Evolutionary conservation across 257 asterid genomes (phyloP).

Genomic region (Nemophila menziesii): DNA sequence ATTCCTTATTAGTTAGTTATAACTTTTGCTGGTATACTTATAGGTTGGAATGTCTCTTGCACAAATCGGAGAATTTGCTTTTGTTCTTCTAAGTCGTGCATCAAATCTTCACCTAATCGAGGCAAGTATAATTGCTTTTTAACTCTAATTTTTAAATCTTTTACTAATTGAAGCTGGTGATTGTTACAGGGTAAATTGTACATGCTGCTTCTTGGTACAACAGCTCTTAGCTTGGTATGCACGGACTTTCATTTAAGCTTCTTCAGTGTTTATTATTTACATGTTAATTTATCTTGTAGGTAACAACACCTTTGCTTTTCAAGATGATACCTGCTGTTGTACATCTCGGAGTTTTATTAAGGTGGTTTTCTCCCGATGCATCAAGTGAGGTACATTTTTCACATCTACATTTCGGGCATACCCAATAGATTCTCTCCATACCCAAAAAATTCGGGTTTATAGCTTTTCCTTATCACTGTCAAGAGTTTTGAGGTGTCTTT

Average conservation of each 20-base stretch:
- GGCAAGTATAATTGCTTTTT: slow-evolving; percentile 20
- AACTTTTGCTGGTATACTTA: slow-evolving; percentile 9
- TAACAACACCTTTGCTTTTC: slow-evolving; percentile 73
- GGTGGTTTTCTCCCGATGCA: slow-evolving; percentile 62
- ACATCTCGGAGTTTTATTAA: slow-evolving; percentile 60
- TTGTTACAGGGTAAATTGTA: slow-evolving; percentile 56
- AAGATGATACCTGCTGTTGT: slow-evolving; percentile 73
- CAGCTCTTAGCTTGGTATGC: slow-evolving; percentile 77
- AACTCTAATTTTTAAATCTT: slow-evolving; percentile 6
- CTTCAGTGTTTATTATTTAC: not conserved
- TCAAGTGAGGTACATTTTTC: slow-evolving; percentile 37
- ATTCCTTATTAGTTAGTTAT: not conserved
- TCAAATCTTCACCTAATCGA: slow-evolving; percentile 69
- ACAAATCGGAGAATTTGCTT: slow-evolving; percentile 86
- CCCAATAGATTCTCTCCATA: not conserved
- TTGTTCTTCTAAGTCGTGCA: slow-evolving; percentile 77
- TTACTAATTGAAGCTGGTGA: slow-evolving; percentile 14
- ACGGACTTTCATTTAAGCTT: slow-evolving; percentile 6
- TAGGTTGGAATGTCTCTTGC: slow-evolving; percentile 93
- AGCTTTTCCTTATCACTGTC: slow-evolving; percentile 18
- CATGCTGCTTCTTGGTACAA: slow-evolving; percentile 75
- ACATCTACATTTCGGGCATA: not conserved
- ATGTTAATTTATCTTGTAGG: slow-evolving; percentile 26
- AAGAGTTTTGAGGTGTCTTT: slow-evolving; percentile 28
- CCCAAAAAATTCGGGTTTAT: slow-evolving; percentile 5